phyloP scores from a whole-genome alignment of 176 grass and related monocot species.

The Ampelocalamus luodianensis region DNA sequence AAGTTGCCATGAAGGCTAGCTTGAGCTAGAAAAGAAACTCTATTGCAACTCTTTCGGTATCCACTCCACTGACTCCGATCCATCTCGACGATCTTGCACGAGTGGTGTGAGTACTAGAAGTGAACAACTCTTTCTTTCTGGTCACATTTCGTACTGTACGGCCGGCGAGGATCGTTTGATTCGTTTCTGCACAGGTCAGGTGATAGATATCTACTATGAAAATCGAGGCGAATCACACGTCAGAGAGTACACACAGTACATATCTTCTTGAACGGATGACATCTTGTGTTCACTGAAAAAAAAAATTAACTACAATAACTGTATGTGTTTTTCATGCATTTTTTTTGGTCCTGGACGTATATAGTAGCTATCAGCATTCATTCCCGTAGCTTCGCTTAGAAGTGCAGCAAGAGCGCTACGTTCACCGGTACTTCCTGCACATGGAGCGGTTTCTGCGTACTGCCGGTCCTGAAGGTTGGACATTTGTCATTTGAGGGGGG shows the following conservation, averaged over 20 bases:
- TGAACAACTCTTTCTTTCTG: not conserved
- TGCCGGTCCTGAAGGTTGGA: slow-evolving; percentile 36
- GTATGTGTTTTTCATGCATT: not conserved
- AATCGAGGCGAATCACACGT: slow-evolving; percentile 8
- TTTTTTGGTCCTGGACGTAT: slow-evolving; percentile 15
- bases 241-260: not conserved
- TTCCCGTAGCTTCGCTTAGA: slow-evolving; percentile 55
- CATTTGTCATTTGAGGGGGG: slow-evolving; percentile 30
- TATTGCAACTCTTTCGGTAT: slow-evolving; percentile 36
- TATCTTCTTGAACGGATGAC: not conserved
- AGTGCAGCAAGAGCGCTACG: slow-evolving; percentile 55
- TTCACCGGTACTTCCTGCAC: slow-evolving; percentile 22
- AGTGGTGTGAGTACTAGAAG: not conserved
- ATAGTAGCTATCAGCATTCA: slow-evolving; percentile 51
- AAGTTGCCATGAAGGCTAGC: slow-evolving; percentile 15
- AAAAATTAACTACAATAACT: no score
- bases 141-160: slow-evolving; percentile 20
- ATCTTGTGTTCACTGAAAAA: not conserved
- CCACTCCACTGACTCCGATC: slow-evolving; percentile 40
- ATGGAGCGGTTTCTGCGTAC: slow-evolving; percentile 54
- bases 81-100: not conserved
- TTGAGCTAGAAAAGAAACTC: not conserved
- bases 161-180: slow-evolving; percentile 15
- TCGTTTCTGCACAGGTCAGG: not conserved
- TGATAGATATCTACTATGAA: not conserved